Conservation (phyloP, 2,329 filamentous ascomycete genomes). For the Plenodomus biglobosus region DNA sequence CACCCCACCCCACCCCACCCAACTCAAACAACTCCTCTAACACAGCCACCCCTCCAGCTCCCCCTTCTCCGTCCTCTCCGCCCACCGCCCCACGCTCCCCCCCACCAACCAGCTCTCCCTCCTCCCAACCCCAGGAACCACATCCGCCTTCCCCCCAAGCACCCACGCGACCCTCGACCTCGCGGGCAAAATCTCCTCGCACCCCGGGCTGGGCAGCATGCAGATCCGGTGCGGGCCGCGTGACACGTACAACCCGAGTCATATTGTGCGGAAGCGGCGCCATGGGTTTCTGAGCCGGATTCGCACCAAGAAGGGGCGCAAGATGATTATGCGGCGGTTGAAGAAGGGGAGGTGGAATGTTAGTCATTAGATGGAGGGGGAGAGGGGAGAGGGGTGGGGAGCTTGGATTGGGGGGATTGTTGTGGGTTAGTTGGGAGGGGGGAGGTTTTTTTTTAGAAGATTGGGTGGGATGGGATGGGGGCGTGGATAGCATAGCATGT, state of each 20-base stretch:
- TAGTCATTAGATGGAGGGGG: conserved; percentile 29
- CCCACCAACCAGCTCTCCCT: conserved; percentile 19
- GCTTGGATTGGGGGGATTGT: too few relatives aligned
- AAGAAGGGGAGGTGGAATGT: conserved; percentile 54
- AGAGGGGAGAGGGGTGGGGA: not conserved
- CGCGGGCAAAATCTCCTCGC: conserved; percentile 39
- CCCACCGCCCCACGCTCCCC: conserved; percentile 31
- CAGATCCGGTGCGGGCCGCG: conserved; percentile 53
- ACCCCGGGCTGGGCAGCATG: conserved; percentile 40
- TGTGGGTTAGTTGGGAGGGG: too few relatives aligned
- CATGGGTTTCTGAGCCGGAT: conserved; percentile 61
- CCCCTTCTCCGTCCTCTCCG: conserved; percentile 32
- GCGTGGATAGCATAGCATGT: not conserved
- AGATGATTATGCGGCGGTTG: conserved; percentile 56
- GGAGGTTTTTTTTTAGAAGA: not conserved
- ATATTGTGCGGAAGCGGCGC: conserved; percentile 62
- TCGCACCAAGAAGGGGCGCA: conserved; percentile 56
- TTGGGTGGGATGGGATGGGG: not conserved
- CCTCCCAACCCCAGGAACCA: conserved; percentile 18
- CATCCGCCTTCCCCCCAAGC: conserved; percentile 12
- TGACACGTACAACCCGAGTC: conserved; percentile 61
- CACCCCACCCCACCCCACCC: not conserved
- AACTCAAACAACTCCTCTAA: not conserved
- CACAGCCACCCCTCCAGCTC: conserved; percentile 16
- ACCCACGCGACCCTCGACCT: conserved; percentile 38